Base-by-base conservation (phyloP, 495 filamentous ascomycete species). In the Xylaria scruposa region DNA sequence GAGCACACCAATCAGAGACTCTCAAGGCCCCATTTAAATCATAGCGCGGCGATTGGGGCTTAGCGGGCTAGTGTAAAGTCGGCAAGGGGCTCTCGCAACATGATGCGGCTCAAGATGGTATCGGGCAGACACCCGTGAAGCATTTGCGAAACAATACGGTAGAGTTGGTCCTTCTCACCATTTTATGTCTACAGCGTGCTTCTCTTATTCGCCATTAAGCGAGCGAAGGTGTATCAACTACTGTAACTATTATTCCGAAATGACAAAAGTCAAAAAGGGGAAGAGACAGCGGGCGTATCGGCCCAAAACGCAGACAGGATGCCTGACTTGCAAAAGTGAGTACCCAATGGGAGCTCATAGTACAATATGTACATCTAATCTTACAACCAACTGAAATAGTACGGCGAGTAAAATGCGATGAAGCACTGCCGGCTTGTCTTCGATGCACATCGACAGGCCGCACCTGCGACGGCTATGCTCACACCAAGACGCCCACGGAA, bases 381-480 rank as follows among this genome's bases (percentile, higher is more conserved):
- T 53, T 24, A 67, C 24, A 12, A 67, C 24, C 24, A 12, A 67
- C 24, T 40, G n/a, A 31, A 31, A 31, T 15, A 67, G 64, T 54
- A 38, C 44, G 64, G 31, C 64, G 64, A 21, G 79, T 84, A 3
- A 84, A 84, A 71, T 84, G 82, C 65, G 82, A 80, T 58, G 82
- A 84, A 51, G 80, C 77, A 47, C 81, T 80, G 40, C 82, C 82
- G 0, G 79, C 77, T 31, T 84, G 82, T 65, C 70, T 77, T 44
- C 77, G 82, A 33, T 84, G 82, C 69, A 82, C 78, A 21, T 83
- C 80, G 31, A 83, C 82, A 17, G 81, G 82, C 7, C 77, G 82
- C 9, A 82, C 78, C 40, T 84, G 82, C 58, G 82, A 84, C 54
- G 81, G 82, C n/a, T 84, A 84, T 69, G 81, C 47, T 31, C 64